Evolutionary conservation across 73 alveolate species (phyloP).

Genomic region (Tetrahymena borealis): DNA sequence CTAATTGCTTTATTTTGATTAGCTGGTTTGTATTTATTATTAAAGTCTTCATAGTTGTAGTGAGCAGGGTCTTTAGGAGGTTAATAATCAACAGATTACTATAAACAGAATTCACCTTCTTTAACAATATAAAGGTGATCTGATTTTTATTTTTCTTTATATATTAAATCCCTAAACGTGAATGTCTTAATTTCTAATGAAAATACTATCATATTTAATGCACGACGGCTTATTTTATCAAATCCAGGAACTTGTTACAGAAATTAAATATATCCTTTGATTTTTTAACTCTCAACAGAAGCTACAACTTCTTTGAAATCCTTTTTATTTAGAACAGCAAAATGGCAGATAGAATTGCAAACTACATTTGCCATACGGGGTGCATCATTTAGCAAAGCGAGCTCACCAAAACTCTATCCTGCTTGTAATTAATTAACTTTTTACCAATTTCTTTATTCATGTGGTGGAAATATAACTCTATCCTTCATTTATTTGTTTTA

Average conservation of each 20-base stretch:
- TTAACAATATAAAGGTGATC: background rate
- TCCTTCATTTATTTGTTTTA: background rate
- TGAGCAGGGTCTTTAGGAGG: background rate
- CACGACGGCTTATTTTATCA: background rate
- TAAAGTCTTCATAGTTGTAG: background rate
- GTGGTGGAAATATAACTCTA: background rate
- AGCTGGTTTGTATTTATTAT: background rate
- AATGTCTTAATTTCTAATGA: background rate
- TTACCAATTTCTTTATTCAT: background rate
- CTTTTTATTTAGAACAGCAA: conserved; percentile 23
- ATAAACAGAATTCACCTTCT: background rate
- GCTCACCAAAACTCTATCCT: conserved; percentile 35
- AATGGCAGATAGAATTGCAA: conserved; percentile 17
- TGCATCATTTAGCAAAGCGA: conserved; percentile 38
- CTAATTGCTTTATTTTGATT: background rate
- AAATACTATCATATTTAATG: background rate
- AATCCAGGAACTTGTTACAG: background rate
- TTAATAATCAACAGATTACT: background rate
- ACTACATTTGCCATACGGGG: conserved; percentile 43
- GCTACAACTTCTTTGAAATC: conserved; percentile 17
- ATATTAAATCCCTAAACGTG: background rate
- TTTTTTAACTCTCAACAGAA: background rate
- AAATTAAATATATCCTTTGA: background rate
- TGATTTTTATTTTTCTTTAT: background rate
- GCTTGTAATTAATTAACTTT: conserved; percentile 27